These are phyloP conservation scores for Ophidiomyces ophidiicola DNA, from an alignment of 2,329 filamentous ascomycete species.

Conservation along the genomic window DNA sequence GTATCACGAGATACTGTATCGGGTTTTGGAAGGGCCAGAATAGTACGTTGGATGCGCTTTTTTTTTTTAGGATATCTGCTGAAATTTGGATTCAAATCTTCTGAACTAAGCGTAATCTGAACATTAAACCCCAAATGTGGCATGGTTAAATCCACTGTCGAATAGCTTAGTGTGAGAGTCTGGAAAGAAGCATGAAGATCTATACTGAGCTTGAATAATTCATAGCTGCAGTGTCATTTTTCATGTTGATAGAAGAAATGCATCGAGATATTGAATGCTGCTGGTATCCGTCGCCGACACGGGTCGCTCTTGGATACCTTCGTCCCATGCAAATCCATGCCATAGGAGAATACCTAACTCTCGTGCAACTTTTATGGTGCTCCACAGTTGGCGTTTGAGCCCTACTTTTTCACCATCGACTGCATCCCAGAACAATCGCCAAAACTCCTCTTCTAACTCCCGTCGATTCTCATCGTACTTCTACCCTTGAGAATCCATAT, in stretches of 20 bases:
- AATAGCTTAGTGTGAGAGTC: too few relatives aligned
- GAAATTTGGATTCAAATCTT: too few relatives aligned
- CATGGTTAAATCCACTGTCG: too few relatives aligned
- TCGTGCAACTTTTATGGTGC: not conserved
- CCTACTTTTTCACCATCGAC: not conserved
- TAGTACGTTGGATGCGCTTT: too few relatives aligned
- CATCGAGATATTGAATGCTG: constrained; percentile 5
- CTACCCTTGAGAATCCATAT: constrained; percentile 14
- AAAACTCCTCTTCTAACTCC: constrained; percentile 8
- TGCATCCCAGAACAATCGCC: constrained; percentile 6
- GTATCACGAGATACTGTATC: too few relatives aligned
- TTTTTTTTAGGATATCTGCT: too few relatives aligned
- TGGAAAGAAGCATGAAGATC: too few relatives aligned
- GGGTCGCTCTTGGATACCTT: not conserved
- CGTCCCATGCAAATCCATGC: not conserved
- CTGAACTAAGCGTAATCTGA: too few relatives aligned
- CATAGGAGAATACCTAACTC: constrained; percentile 1
- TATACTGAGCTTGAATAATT: too few relatives aligned
- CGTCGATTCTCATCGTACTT: constrained; percentile 1
- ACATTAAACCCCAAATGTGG: too few relatives aligned
- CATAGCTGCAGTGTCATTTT: too few relatives aligned
- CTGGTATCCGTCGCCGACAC: constrained; percentile 1
- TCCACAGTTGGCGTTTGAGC: not conserved
- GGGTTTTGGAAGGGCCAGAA: too few relatives aligned
- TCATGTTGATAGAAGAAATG: constrained; percentile 4